These are phyloP conservation scores for Mycena amicta DNA, from an alignment of 768 basidiomycete species.

Conservation along the genomic window DNA sequence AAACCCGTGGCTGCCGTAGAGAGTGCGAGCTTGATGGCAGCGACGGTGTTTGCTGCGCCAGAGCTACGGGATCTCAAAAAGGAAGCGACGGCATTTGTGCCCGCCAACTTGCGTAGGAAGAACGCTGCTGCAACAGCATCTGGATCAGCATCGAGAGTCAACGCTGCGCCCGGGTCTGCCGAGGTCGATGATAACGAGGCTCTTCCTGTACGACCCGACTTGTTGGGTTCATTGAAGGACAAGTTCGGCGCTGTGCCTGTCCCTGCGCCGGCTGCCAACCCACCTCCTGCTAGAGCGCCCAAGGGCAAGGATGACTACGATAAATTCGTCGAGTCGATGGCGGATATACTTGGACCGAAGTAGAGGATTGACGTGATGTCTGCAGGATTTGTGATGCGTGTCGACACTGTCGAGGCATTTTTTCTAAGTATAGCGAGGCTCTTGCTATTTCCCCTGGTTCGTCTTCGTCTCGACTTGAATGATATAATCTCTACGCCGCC, in stretches of 20 bases:
- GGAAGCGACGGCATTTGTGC: constrained; percentile 92
- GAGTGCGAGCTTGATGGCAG: constrained; percentile 47
- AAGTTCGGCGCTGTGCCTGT: constrained; percentile 54
- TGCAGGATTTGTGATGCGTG: no score
- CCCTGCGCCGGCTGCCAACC: constrained; percentile 19
- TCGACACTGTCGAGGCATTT: no score
- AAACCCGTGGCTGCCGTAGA: constrained; percentile 35
- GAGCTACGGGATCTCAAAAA: constrained; percentile 92
- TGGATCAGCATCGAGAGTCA: constrained; percentile 46
- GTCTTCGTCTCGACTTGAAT: no score
- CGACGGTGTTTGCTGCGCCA: constrained; percentile 82
- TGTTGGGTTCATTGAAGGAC: constrained; percentile 60
- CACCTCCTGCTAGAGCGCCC: constrained; percentile 26
- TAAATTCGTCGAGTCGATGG: constrained; percentile 77
- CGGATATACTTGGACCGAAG: constrained; percentile 56
- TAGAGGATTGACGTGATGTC: no score
- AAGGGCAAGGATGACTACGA: constrained; percentile 71
- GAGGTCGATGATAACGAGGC: constrained; percentile 29
- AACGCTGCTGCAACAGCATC: constrained; percentile 33
- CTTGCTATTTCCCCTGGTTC: no score
- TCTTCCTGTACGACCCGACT: constrained; percentile 59
- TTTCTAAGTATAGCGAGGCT: no score
- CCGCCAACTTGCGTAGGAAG: constrained; percentile 75
- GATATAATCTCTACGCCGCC: no score
- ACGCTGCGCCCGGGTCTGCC: constrained; percentile 60